phyloP scores from a whole-genome alignment of 352 stramenopile genomes.

The Globisporangium nagaii region DNA sequence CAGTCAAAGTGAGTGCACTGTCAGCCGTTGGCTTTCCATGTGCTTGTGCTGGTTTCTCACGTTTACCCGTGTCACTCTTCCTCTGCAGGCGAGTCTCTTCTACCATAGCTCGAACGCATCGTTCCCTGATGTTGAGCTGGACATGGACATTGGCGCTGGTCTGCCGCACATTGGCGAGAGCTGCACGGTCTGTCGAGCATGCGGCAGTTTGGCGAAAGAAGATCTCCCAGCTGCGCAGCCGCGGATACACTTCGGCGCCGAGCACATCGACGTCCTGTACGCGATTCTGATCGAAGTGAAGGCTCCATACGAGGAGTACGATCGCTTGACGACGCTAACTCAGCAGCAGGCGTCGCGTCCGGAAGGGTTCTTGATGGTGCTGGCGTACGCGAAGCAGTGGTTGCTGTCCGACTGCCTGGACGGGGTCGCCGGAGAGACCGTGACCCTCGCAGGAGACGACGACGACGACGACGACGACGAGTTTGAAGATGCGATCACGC shows the following conservation, averaged over 20 bases:
- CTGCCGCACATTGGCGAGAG: slow-evolving; percentile 16
- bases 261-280: slow-evolving; percentile 83
- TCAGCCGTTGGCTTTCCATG: neutral
- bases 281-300: slow-evolving; percentile 85
- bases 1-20: slow-evolving; percentile 63
- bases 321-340: slow-evolving; percentile 58
- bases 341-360: slow-evolving; percentile 70
- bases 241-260: slow-evolving; percentile 60
- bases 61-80: neutral
- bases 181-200: slow-evolving; percentile 34
- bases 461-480: slow-evolving; percentile 78
- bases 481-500: slow-evolving; percentile 85
- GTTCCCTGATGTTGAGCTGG: slow-evolving; percentile 79
- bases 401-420: slow-evolving; percentile 73
- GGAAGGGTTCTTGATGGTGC: slow-evolving; percentile 79
- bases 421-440: slow-evolving; percentile 41
- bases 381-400: slow-evolving; percentile 85
- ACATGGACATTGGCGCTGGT: slow-evolving; percentile 50
- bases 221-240: slow-evolving; percentile 24
- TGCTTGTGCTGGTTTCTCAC: neutral
- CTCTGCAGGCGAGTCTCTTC: slow-evolving; percentile 50
- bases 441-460: slow-evolving; percentile 36
- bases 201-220: slow-evolving; percentile 14
- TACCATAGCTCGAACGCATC: slow-evolving; percentile 75
- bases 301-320: slow-evolving; percentile 82